Conservation (phyloP, 2,329 filamentous ascomycete species). For the Cryphonectria radicalis region DNA sequence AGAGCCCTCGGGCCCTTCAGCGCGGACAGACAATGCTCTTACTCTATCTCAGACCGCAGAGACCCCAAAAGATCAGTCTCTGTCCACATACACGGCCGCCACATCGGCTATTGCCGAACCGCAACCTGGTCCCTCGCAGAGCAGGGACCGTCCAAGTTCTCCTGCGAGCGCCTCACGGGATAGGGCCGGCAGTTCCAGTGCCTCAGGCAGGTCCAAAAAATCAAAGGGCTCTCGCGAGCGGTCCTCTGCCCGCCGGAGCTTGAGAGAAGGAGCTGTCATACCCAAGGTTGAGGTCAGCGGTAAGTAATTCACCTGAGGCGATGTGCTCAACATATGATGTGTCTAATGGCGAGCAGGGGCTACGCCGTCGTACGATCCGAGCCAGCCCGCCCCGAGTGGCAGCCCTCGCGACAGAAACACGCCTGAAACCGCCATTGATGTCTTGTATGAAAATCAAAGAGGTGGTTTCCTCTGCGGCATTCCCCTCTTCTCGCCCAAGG, state of each 20-base stretch:
- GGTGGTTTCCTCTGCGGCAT: slow-evolving; percentile 88
- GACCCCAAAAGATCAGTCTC: neutral
- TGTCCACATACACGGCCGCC: slow-evolving; percentile 7
- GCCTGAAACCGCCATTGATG: slow-evolving; percentile 69
- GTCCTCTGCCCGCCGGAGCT: neutral
- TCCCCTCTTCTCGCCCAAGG: slow-evolving; percentile 84
- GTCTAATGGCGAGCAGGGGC: slow-evolving; percentile 21
- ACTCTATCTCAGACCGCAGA: slow-evolving; percentile 1
- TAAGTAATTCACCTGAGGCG: neutral
- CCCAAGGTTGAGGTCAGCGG: slow-evolving; percentile 24
- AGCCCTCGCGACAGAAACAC: slow-evolving; percentile 29
- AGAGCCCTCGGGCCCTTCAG: slow-evolving; percentile 14
- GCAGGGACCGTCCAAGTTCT: neutral
- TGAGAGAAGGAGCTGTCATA: slow-evolving; percentile 2
- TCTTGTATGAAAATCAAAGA: slow-evolving; percentile 94
- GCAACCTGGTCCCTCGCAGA: slow-evolving; percentile 10
- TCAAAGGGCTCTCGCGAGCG: slow-evolving; percentile 7
- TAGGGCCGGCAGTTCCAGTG: slow-evolving; percentile 15
- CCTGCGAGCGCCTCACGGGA: neutral
- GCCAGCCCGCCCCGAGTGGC: neutral
- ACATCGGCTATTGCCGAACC: neutral
- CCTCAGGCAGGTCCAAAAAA: slow-evolving; percentile 11
- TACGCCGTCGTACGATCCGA: slow-evolving; percentile 24
- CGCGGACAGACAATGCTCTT: slow-evolving; percentile 9
- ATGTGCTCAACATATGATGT: neutral